phyloP scores from a whole-genome alignment of 1,284 basidiomycete genomes.

The Coniferiporia sulphurascens region DNA sequence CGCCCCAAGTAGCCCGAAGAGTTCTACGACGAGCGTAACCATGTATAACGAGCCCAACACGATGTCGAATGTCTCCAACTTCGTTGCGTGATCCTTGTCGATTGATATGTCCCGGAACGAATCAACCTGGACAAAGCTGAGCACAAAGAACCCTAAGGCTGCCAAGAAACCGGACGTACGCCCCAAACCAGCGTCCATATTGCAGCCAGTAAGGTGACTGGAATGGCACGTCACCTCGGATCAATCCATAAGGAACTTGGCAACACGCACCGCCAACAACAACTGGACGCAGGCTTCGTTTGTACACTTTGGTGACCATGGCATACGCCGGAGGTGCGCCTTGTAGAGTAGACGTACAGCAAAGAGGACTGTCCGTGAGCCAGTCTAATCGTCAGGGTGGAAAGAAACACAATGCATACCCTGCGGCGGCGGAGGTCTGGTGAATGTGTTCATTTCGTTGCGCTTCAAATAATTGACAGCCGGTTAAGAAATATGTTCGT shows the following conservation, averaged over 20 bases:
- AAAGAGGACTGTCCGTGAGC: neutral
- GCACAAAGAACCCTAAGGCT: slow-evolving; percentile 34
- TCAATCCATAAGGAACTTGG: neutral
- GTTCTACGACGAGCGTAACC: slow-evolving; percentile 48
- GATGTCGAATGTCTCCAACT: slow-evolving; percentile 55
- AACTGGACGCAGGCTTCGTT: slow-evolving; percentile 51
- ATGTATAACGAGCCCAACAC: slow-evolving; percentile 55
- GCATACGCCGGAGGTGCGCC: slow-evolving; percentile 54
- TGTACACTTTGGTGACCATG: slow-evolving; percentile 51
- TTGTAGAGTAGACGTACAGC: slow-evolving; percentile 22
- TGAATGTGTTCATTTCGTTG: slow-evolving; percentile 3
- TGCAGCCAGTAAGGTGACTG: slow-evolving; percentile 44
- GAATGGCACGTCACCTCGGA: neutral
- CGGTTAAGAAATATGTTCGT: neutral
- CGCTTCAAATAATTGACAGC: neutral
- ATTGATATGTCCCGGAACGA: slow-evolving; percentile 50
- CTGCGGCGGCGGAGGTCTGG: slow-evolving; percentile 18
- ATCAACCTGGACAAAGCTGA: slow-evolving; percentile 40
- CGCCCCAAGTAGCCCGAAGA: slow-evolving; percentile 53
- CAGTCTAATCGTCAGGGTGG: neutral
- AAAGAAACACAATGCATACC: slow-evolving; percentile 3
- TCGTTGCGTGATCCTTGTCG: slow-evolving; percentile 43
- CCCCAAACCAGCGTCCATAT: slow-evolving; percentile 62
- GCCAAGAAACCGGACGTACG: slow-evolving; percentile 37
- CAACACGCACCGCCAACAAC: slow-evolving; percentile 47